Evolutionary conservation across 2,329 filamentous ascomycete species (phyloP).

Genomic region (Zymoseptoria crescenta): DNA sequence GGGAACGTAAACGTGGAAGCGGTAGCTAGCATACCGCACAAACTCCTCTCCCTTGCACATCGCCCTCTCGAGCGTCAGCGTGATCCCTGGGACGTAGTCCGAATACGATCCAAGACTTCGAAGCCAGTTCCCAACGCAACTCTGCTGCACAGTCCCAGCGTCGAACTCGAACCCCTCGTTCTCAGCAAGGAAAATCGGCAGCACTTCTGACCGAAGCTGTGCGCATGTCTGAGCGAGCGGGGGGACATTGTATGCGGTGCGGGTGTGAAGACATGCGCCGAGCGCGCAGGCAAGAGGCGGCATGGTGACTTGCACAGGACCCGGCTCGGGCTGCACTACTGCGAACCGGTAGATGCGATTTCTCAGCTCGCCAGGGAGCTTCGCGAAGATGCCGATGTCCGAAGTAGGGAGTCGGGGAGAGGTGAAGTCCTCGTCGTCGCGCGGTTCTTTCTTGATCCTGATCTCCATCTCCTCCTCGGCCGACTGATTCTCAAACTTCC

Average conservation of each 20-base stretch:
- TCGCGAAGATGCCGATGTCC: constrained; percentile 19
- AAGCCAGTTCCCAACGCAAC: constrained; percentile 17
- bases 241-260: constrained; percentile 11
- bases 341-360: constrained; percentile 22
- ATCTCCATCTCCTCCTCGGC: neutral
- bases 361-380: constrained; percentile 21
- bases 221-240: constrained; percentile 20
- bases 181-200: constrained; percentile 19
- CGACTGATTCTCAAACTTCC: too few species aligned
- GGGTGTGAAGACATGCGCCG: constrained; percentile 16
- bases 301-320: constrained; percentile 11
- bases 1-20: constrained; percentile 3
- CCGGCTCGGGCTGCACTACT: constrained; percentile 1
- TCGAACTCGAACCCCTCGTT: constrained; percentile 19
- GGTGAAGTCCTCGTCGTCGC: neutral
- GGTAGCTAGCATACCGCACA: constrained; percentile 12
- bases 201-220: constrained; percentile 19
- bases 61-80: constrained; percentile 12
- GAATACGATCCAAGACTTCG: constrained; percentile 12
- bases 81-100: constrained; percentile 11
- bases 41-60: constrained; percentile 7
- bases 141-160: constrained; percentile 16
- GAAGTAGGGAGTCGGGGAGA: constrained; percentile 6
- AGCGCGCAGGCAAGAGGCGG: constrained; percentile 9
- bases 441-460: neutral